phyloP scores from a whole-genome alignment of 495 filamentous ascomycete species.

The Penicillium maclennaniae region DNA sequence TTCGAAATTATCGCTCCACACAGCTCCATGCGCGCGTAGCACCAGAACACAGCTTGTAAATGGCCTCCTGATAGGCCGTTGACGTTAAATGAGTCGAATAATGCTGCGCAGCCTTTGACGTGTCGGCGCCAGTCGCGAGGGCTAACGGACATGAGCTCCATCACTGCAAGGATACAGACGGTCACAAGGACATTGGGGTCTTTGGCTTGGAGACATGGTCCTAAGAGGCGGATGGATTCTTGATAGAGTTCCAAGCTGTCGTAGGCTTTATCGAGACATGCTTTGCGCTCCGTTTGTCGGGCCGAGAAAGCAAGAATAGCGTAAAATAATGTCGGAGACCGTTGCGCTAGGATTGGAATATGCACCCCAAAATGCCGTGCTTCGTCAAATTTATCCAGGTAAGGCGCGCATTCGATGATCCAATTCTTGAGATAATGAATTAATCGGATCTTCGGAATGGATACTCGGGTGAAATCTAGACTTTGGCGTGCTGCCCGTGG shows the following conservation, averaged over 20 bases:
- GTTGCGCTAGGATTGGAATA: slow-evolving; percentile 30
- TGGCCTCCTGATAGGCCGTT: slow-evolving; percentile 33
- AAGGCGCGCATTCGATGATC: slow-evolving; percentile 29
- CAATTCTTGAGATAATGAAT: slow-evolving; percentile 28
- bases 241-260: slow-evolving; percentile 38
- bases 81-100: slow-evolving; percentile 34
- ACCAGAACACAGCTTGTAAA: slow-evolving; percentile 42
- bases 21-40: slow-evolving; percentile 42
- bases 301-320: slow-evolving; percentile 37
- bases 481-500: slow-evolving; percentile 13
- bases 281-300: slow-evolving; percentile 33
- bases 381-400: slow-evolving; percentile 44
- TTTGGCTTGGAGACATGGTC: slow-evolving; percentile 26
- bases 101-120: slow-evolving; percentile 39
- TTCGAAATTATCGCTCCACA: slow-evolving; percentile 40
- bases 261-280: slow-evolving; percentile 27
- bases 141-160: slow-evolving; percentile 43
- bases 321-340: slow-evolving; percentile 31
- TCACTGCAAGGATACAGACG: slow-evolving; percentile 28
- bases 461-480: slow-evolving; percentile 26
- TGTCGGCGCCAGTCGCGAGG: slow-evolving; percentile 39
- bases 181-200: slow-evolving; percentile 33
- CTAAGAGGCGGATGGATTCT: slow-evolving; percentile 31
- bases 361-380: slow-evolving; percentile 31
- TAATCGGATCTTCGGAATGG: slow-evolving; percentile 25